Conservation (phyloP, 2,329 filamentous ascomycete genomes). For the Penicillium glabrum region DNA sequence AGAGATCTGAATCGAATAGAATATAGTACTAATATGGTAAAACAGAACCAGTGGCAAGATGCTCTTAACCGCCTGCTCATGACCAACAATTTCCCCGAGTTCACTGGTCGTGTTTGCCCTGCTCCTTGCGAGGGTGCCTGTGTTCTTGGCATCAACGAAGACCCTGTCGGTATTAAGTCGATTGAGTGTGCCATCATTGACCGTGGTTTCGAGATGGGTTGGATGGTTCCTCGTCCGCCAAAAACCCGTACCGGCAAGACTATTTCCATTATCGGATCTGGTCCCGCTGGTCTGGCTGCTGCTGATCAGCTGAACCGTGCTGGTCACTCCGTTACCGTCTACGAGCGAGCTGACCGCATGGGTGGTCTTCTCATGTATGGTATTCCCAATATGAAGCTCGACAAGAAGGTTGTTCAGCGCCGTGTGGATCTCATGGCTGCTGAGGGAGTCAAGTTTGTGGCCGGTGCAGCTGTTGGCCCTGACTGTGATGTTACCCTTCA, state of each 20-base stretch:
- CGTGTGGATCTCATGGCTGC: conserved; percentile 92
- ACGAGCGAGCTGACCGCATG: conserved; percentile 85
- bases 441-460: conserved; percentile 82
- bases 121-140: conserved; percentile 96
- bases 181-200: conserved; percentile 98
- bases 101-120: conserved; percentile 94
- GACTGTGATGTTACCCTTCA: conserved; percentile 66
- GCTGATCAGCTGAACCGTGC: conserved; percentile 94
- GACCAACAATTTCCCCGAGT: conserved; percentile 99
- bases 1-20: too few relatives aligned
- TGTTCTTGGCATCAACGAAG: conserved; percentile 93
- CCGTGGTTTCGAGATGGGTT: conserved; percentile 95
- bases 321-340: conserved; percentile 84
- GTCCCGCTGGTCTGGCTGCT: conserved; percentile 83
- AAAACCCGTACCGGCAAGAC: conserved; percentile 81
- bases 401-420: conserved; percentile 95
- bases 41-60: conserved; percentile 74
- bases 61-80: conserved; percentile 87
- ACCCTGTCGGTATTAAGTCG: conserved; percentile 96
- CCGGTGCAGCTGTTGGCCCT: conserved; percentile 74
- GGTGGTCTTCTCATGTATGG: conserved; percentile 97
- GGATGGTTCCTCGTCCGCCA: conserved; percentile 86
- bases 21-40: too few relatives aligned
- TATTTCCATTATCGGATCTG: conserved; percentile 86
- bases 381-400: conserved; percentile 99